Percentiles rank a stretch among this genome's conserved stretches.
Conservation (phyloP, 495 filamentous ascomycete species). For the Xylaria sp. region DNA sequence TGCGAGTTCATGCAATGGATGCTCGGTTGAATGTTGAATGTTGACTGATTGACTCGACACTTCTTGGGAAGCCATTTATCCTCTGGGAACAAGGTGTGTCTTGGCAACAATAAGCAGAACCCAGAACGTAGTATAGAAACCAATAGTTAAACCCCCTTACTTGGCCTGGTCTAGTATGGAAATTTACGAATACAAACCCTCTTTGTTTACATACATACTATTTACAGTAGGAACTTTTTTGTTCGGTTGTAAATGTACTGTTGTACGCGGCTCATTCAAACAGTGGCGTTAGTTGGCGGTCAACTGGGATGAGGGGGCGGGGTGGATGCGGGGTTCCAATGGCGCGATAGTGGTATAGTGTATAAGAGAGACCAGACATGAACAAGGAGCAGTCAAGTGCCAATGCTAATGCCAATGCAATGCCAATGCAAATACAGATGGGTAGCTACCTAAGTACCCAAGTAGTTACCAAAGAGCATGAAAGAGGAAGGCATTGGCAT, state of each 20-base stretch:
- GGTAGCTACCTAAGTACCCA: too few species aligned
- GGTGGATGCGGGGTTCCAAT: constrained; percentile 6
- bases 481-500: neutral
- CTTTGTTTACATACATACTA: too few species aligned
- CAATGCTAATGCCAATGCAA: too few species aligned
- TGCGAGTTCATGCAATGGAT: constrained; percentile 21
- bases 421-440: too few species aligned
- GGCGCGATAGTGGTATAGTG: neutral
- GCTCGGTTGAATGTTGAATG: neutral
- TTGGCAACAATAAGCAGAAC: neutral
- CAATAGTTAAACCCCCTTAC: too few species aligned
- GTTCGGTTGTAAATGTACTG: too few species aligned
- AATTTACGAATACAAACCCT: too few species aligned
- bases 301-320: constrained; percentile 1
- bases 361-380: neutral
- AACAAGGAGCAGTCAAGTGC: neutral
- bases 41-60: neutral
- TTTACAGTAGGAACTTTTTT: too few species aligned
- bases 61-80: neutral
- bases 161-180: neutral
- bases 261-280: neutral
- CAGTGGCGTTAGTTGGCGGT: neutral
- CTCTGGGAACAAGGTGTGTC: neutral
- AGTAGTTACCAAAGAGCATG: neutral
- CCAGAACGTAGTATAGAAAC: neutral